Evolutionary conservation across 805 yeast species (phyloP), one percentile per base, ranked within the genome.

Genomic region (Tetrapisispora phaffii): DNA sequence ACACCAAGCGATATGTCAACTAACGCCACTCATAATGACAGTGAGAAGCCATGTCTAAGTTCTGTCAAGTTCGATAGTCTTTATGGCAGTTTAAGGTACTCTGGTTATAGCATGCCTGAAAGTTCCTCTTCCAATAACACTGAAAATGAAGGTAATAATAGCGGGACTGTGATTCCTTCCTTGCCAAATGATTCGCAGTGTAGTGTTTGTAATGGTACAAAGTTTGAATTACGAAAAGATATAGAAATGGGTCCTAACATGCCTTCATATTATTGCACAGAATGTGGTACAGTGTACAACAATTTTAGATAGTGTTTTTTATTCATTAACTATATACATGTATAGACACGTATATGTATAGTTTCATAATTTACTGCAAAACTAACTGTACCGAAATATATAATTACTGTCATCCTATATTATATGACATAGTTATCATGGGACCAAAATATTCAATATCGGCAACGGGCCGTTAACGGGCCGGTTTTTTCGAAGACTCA

Each of bases 181-280:
- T 5, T 37, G 19, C 41, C 45, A 2, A 4, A 33, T 3, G 35
- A 43, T 33, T 26, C 28, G 10, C 48, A 46, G 29, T 59, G 64
- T 44, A 54, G 54, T 22, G 58, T 57, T 21, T 60, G 65, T 44
- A 51, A 55, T 39, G 56, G 64, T 29, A 55, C 54, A 8, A 55
- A 47, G 9, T 60, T 60, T 34, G 52, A 45, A 32, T 34, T 46
- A 4, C 29, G 44, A 8, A 39, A 48, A 6, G 44, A 39, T n/a
- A 43, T 44, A n/a, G 32, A 24, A 42, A 12, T 20, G 33, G 22
- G 44, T 44, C 4, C 45, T 50, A 24, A 46, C 47, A 51, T 49
- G 8, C 39, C 37, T 17, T 55, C 53, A 5, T 55, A 50, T 42
- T 48, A 44, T 31, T 60, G 65, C 44, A 41, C 48, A 3, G 65